These are phyloP conservation scores for Neurospora africana DNA, from an alignment of 495 filamentous ascomycete genomes.

Conservation along the genomic window DNA sequence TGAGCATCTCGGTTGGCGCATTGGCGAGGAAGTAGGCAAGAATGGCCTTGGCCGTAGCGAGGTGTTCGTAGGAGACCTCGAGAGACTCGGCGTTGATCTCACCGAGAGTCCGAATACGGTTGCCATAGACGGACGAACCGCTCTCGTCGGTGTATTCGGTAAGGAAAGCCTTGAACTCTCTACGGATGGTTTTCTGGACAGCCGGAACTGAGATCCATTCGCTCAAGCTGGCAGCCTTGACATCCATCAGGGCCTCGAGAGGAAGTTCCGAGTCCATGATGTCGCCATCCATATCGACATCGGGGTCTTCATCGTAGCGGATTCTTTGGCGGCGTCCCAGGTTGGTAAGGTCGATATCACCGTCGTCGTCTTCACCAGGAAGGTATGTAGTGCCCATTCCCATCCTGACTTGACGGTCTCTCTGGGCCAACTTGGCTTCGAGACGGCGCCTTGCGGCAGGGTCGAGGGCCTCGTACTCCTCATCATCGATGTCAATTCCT, in stretches of 20 bases:
- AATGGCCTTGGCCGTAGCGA: slow-evolving; percentile 81
- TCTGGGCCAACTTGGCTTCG: slow-evolving; percentile 69
- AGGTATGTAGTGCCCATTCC: slow-evolving; percentile 77
- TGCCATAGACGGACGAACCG: slow-evolving; percentile 87
- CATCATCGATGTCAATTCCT: slow-evolving; percentile 37
- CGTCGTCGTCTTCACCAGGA: slow-evolving; percentile 81
- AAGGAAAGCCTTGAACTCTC: slow-evolving; percentile 95
- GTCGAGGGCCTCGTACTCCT: slow-evolving; percentile 57
- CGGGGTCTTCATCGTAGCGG: slow-evolving; percentile 86
- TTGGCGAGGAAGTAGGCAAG: slow-evolving; percentile 98
- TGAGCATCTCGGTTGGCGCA: slow-evolving; percentile 83
- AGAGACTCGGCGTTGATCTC: slow-evolving; percentile 93
- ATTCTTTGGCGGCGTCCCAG: slow-evolving; percentile 71
- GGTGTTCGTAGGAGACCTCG: slow-evolving; percentile 90
- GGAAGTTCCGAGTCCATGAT: slow-evolving; percentile 92
- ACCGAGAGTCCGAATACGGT: slow-evolving; percentile 83
- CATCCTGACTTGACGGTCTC: slow-evolving; percentile 70
- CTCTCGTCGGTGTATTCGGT: slow-evolving; percentile 87
- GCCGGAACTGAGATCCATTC: slow-evolving; percentile 91
- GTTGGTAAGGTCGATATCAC: slow-evolving; percentile 67
- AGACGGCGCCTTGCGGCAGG: slow-evolving; percentile 81
- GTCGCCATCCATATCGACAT: slow-evolving; percentile 83
- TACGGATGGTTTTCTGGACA: slow-evolving; percentile 84
- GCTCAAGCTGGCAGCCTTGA: slow-evolving; percentile 84
- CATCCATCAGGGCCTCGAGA: slow-evolving; percentile 80